A percentile compares a stretch with the other conserved stretches of the same genome.
Conservation (phyloP, 2,329 filamentous ascomycete species). For the Monosporascus sp. region DNA sequence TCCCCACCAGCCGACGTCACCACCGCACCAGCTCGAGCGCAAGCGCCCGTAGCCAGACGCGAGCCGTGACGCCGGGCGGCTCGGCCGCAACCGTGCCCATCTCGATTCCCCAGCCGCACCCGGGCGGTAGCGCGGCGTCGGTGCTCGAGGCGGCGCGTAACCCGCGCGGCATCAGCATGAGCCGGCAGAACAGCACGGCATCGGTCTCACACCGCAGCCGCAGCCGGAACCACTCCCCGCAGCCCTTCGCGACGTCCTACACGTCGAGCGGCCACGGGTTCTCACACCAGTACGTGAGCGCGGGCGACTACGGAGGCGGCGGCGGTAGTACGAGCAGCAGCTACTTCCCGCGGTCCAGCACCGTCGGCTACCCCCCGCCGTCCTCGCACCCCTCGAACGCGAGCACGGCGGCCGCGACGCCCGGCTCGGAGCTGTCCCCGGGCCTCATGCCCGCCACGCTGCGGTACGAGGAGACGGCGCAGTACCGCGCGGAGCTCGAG, state of each 20-base stretch:
- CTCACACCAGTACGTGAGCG: not conserved
- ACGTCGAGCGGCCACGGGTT: not conserved
- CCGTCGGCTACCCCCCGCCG: slow-evolving; percentile 24
- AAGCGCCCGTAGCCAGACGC: slow-evolving; percentile 42
- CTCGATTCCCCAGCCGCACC: slow-evolving; percentile 23
- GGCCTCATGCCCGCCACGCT: slow-evolving; percentile 50
- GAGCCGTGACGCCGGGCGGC: slow-evolving; percentile 37
- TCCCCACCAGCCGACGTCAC: slow-evolving; percentile 49
- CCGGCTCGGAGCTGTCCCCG: slow-evolving; percentile 44
- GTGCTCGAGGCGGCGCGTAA: slow-evolving; percentile 41
- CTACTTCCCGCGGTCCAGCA: not conserved
- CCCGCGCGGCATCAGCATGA: slow-evolving; percentile 33
- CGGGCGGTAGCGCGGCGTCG: slow-evolving; percentile 31
- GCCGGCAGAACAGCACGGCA: slow-evolving; percentile 49
- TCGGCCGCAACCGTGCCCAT: slow-evolving; percentile 22
- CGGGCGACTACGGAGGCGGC: slow-evolving; percentile 18
- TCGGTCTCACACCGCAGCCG: slow-evolving; percentile 40
- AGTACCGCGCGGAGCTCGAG: slow-evolving; percentile 56
- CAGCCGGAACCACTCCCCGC: slow-evolving; percentile 34
- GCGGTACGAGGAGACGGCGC: slow-evolving; percentile 58
- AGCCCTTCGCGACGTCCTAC: slow-evolving; percentile 8
- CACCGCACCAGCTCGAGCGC: slow-evolving; percentile 55
- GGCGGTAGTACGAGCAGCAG: not conserved
- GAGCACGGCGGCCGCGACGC: slow-evolving; percentile 36
- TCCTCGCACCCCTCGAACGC: slow-evolving; percentile 24